Percentiles rank a stretch among this genome's conserved stretches.
Evolutionary conservation across 148 eudicot genomes (phyloP).

Genomic region (Persicaria maculosa): DNA sequence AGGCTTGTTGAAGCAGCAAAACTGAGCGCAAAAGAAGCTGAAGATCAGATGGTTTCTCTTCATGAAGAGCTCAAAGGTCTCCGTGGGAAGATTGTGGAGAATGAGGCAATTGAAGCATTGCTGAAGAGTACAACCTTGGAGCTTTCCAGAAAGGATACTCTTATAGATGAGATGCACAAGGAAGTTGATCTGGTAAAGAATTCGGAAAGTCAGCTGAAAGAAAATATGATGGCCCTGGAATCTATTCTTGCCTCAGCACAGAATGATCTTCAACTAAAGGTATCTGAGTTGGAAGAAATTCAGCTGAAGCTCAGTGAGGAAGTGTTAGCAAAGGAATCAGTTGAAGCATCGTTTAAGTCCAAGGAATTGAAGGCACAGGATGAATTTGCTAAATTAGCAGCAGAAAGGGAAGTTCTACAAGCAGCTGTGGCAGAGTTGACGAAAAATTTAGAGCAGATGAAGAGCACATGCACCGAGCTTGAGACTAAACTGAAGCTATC

Average conservation of each 20-base stretch:
- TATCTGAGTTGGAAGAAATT: conserved; percentile 37
- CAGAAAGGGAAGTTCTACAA: conserved; percentile 38
- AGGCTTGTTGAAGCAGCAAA: conserved; percentile 43
- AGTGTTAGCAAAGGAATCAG: conserved; percentile 28
- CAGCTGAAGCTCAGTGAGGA: conserved; percentile 41
- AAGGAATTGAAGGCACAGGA: conserved; percentile 29
- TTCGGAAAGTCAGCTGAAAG: conserved; percentile 43
- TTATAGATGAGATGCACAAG: conserved; percentile 28
- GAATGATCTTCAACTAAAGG: conserved; percentile 38
- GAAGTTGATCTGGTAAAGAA: conserved; percentile 39
- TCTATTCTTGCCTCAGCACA: conserved; percentile 26
- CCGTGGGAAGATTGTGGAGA: conserved; percentile 46
- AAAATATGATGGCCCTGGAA: conserved; percentile 33
- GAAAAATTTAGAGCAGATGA: conserved; percentile 24
- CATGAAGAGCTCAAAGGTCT: conserved; percentile 46
- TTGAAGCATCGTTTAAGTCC: conserved; percentile 22
- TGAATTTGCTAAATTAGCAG: conserved; percentile 26
- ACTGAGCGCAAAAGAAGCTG: conserved; percentile 42
- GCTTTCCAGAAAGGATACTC: conserved; percentile 38
- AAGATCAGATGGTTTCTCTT: conserved; percentile 41
- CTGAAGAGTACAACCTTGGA: conserved; percentile 30
- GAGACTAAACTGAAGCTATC: conserved; percentile 42
- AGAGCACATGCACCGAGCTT: conserved; percentile 38
- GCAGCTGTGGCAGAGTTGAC: conserved; percentile 37
- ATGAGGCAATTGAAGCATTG: conserved; percentile 45